Base-by-base conservation (phyloP, 1,284 basidiomycete species). In the Anthracocystis panici-leucophaei region DNA sequence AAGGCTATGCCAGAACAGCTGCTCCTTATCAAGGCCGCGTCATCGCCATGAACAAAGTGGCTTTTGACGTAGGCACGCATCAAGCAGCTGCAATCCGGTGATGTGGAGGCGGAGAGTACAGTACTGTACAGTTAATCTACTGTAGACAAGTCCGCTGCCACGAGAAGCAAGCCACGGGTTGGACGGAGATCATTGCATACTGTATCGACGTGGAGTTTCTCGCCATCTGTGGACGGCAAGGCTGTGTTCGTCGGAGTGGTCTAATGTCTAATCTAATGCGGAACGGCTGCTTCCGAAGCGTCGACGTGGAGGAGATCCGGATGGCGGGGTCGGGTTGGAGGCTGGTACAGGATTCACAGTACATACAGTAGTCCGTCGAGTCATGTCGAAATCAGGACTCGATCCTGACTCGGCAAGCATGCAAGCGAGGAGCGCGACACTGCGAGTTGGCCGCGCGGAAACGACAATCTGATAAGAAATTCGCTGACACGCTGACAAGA, bases 381-480 rank as follows among this genome's bases (percentile, higher is more conserved):
- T 60, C 58, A 60, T 31, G 48, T 50, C 38, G 51, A 18, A 42
- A 27, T 14, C 14, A 21, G 7, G 3, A 23, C 29, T 44, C 25
- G 38, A 41, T 7, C 56, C 46, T 57, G 56, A 40, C 56, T 57
- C 45, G 56, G 42, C 18, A 57, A 41, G 1, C 38, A n/a, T 27
- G 40, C 57, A 45, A 59, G 49, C 58, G 51, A 59, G 50, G 41
- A 11, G 33, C 57, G 57, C 33, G 35, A 38, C 35, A 38, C 14
- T 2, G 35, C 35, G 14, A 38, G 35, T 12, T 38, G 35, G 45
- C 14, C 45, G 45, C 45, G 14, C 25, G 8, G 16, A 27, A 16
- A 12, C 4, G 3, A 57, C 38, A 52, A 59, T 60, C 57, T 35
- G 57, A 60, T 60, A 60, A 60, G 57, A 25, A 23, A 11, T 8